Evolutionary conservation across 495 filamentous ascomycete species (phyloP).

Genomic region (Podospora pseudocomata): DNA sequence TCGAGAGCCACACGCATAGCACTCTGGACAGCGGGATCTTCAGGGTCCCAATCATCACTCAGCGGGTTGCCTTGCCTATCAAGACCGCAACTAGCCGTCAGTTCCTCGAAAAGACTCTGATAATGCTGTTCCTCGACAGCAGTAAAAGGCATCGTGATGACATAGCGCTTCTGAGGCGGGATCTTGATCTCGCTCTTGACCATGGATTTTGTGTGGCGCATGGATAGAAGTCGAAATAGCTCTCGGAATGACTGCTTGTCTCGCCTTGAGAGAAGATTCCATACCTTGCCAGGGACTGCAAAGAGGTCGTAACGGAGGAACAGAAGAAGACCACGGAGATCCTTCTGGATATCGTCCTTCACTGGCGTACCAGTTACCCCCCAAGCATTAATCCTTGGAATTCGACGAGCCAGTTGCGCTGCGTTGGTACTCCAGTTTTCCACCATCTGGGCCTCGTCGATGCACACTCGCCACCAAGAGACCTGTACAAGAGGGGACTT

Average conservation of each 20-base stretch:
- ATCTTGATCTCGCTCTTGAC: slow-evolving; percentile 68
- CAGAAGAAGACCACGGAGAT: slow-evolving; percentile 66
- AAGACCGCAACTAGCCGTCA: slow-evolving; percentile 65
- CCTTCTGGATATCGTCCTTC: slow-evolving; percentile 65
- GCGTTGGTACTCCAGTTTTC: slow-evolving; percentile 82
- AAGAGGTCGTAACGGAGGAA: slow-evolving; percentile 81
- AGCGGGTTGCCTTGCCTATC: slow-evolving; percentile 60
- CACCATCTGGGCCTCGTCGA: slow-evolving; percentile 96
- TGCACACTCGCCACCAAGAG: slow-evolving; percentile 87
- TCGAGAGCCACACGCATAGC: slow-evolving; percentile 56
- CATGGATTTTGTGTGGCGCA: slow-evolving; percentile 81
- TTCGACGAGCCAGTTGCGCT: slow-evolving; percentile 70
- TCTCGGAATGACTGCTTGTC: slow-evolving; percentile 59
- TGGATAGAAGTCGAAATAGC: slow-evolving; percentile 64
- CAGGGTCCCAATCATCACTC: slow-evolving; percentile 57
- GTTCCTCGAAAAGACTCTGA: slow-evolving; percentile 62
- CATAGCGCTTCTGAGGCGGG: slow-evolving; percentile 75
- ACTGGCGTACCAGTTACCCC: slow-evolving; percentile 90
- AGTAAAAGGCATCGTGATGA: slow-evolving; percentile 86
- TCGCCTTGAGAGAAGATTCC: slow-evolving; percentile 58
- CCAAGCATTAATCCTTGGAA: slow-evolving; percentile 86
- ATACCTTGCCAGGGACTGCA: slow-evolving; percentile 56
- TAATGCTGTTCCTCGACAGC: slow-evolving; percentile 89
- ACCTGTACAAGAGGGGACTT: slow-evolving; percentile 74
- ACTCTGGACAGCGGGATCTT: slow-evolving; percentile 54